Evolutionary conservation across 148 eudicot genomes (phyloP).

Genomic region (Limonium bicolor): DNA sequence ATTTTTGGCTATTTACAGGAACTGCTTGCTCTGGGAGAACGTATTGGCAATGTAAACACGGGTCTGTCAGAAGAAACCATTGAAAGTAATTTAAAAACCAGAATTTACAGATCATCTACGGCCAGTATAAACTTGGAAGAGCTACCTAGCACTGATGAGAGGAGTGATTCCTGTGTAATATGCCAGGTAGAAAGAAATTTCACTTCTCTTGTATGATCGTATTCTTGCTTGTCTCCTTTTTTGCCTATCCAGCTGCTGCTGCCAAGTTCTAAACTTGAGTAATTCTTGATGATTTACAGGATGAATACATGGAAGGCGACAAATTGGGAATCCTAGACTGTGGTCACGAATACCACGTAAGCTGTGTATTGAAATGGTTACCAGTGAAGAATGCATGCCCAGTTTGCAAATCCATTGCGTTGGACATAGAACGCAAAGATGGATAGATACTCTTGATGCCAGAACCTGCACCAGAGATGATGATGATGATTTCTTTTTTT

Average conservation of each 20-base stretch:
- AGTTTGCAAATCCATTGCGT: conserved; percentile 61
- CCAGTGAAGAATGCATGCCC: conserved; percentile 75
- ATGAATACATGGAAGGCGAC: conserved; percentile 53
- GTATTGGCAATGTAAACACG: conserved; percentile 62
- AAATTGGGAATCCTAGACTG: conserved; percentile 58
- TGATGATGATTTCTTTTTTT: too few species aligned
- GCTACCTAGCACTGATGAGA: conserved; percentile 28
- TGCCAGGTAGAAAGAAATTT: conserved; percentile 97
- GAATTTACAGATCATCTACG: conserved; percentile 20
- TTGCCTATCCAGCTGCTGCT: not conserved
- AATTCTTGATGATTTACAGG: conserved; percentile 33
- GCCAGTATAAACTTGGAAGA: conserved; percentile 32
- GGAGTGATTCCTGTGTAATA: conserved; percentile 57
- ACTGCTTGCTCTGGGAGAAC: conserved; percentile 91
- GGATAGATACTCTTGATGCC: not conserved
- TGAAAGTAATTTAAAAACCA: conserved; percentile 34
- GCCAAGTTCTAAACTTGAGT: not conserved
- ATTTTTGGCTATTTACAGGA: conserved; percentile 31
- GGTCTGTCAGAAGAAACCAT: conserved; percentile 67
- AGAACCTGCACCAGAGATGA: too few species aligned
- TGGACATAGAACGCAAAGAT: conserved; percentile 25
- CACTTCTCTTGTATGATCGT: too few species aligned
- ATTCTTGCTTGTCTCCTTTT: not conserved
- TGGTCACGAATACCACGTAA: conserved; percentile 79
- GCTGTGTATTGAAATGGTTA: conserved; percentile 74